Evolutionary conservation across 768 basidiomycete species (phyloP), one percentile per base, ranked within the genome.

Genomic region (Chalciporus piperatus): DNA sequence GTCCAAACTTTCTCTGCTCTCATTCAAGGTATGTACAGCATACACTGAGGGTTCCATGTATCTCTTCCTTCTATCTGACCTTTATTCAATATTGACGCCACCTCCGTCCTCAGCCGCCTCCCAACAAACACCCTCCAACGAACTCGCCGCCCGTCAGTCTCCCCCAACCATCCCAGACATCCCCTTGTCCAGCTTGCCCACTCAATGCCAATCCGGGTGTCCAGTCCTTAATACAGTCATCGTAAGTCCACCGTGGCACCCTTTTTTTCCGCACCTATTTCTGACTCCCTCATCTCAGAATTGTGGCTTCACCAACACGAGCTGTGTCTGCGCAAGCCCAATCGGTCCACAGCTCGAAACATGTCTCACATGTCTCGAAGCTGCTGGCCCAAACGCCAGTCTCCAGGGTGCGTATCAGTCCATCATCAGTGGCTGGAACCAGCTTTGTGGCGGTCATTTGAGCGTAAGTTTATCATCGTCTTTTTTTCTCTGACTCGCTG

Each of bases 111-210:
- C 56, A 35, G 41, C 20, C n/a, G 38, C 1, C 22, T 23, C 20
- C 27, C 6, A 3, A 25, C 30, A 17, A 32, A 41, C 16, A 2
- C 16, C 33, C 16, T 35, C 52, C 10, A 52, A 43, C 10, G 48
- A 41, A 12, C 63, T 66, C 23, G 55, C 22, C 17, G 52, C 19
- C 32, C 65, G 63, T n/a, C 66, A 68, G 37, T n/a, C n/a, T n/a
- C n/a, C n/a, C n/a, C n/a, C n/a, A n/a, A n/a, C n/a, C n/a, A n/a
- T n/a, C n/a, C n/a, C n/a, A n/a, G 12, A 3, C 9, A 12, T 55
- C 12, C 17, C 47, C 12, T 12, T 54, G 7, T 43, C 23, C 12
- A 11, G 23, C 6, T 48, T 60, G 14, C 66, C 63, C 3, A 1
- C 54, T 5, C 38, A 41, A 38, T 66, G 65, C 47, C 63, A 65